phyloP scores from a whole-genome alignment of 2,329 filamentous ascomycete species.

The Aspergillus latus region DNA sequence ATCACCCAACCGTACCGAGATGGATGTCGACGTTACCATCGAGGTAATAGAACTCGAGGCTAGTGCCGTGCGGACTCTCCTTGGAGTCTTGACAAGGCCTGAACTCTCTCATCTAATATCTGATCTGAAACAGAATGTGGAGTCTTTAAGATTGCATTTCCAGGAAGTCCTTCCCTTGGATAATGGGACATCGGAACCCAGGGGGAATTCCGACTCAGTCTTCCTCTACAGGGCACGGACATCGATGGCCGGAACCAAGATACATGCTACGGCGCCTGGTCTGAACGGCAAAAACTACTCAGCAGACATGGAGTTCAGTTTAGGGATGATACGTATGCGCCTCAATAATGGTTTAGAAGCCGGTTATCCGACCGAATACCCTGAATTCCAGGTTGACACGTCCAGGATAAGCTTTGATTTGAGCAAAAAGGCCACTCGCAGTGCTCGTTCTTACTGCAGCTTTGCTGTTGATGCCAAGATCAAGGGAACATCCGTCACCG shows the following conservation, averaged over 20 bases:
- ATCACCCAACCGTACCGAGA: slow-evolving; percentile 57
- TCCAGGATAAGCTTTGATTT: slow-evolving; percentile 75
- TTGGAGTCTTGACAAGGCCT: slow-evolving; percentile 77
- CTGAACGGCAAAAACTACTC: slow-evolving; percentile 40
- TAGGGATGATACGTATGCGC: slow-evolving; percentile 74
- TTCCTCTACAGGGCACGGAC: slow-evolving; percentile 37
- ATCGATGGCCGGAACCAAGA: slow-evolving; percentile 46
- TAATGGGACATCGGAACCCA: slow-evolving; percentile 23
- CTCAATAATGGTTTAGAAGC: slow-evolving; percentile 67
- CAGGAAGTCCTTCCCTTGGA: slow-evolving; percentile 61
- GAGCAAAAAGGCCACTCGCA: slow-evolving; percentile 55
- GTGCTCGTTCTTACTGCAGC: slow-evolving; percentile 71
- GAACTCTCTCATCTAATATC: slow-evolving; percentile 79
- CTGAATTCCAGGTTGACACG: slow-evolving; percentile 75
- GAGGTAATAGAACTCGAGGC: slow-evolving; percentile 83
- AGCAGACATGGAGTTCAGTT: slow-evolving; percentile 65
- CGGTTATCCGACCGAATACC: slow-evolving; percentile 64
- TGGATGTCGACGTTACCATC: slow-evolving; percentile 74
- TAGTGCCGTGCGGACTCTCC: slow-evolving; percentile 82
- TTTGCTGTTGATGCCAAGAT: slow-evolving; percentile 71
- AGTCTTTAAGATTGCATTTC: slow-evolving; percentile 65
- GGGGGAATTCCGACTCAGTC: slow-evolving; percentile 22
- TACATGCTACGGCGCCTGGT: slow-evolving; percentile 48
- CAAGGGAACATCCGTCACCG: slow-evolving; percentile 67
- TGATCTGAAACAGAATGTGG: slow-evolving; percentile 70